phyloP scores from a whole-genome alignment of 2,329 filamentous ascomycete genomes.

The Penicillium digitatum region DNA sequence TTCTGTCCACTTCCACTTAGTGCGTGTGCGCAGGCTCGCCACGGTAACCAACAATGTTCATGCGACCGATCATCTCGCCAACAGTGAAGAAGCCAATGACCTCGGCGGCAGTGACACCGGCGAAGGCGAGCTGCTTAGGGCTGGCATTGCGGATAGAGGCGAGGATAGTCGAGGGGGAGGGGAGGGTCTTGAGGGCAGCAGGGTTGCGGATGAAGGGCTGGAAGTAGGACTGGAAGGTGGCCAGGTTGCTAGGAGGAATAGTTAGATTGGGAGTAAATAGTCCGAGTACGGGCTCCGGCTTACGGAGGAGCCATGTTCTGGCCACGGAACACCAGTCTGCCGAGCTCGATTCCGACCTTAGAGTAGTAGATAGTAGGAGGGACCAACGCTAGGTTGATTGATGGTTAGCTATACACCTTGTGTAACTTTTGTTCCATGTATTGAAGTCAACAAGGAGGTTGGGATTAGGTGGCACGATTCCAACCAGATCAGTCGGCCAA shows the following conservation, averaged over 20 bases:
- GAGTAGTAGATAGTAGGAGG: conserved; percentile 89
- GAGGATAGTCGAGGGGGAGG: conserved; percentile 54
- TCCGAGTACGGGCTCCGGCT: conserved; percentile 42
- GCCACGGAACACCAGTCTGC: conserved; percentile 78
- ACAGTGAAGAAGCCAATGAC: conserved; percentile 95
- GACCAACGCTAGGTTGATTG: conserved; percentile 63
- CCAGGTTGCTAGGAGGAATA: conserved; percentile 57
- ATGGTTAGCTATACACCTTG: conserved; percentile 23
- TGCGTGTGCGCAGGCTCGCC: conserved; percentile 56
- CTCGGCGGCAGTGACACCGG: conserved; percentile 77
- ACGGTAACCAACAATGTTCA: conserved; percentile 92
- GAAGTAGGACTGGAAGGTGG: conserved; percentile 83
- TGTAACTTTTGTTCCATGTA: background rate
- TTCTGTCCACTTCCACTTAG: conserved; percentile 27
- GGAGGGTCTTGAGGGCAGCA: conserved; percentile 53
- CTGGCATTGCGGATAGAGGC: conserved; percentile 65
- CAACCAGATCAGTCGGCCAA: background rate
- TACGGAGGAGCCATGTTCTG: conserved; percentile 96
- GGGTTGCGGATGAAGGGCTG: conserved; percentile 73
- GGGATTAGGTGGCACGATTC: background rate
- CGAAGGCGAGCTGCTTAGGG: conserved; percentile 65
- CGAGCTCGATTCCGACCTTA: conserved; percentile 80
- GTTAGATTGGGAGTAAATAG: conserved; percentile 1
- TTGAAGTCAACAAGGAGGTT: conserved; percentile 18
- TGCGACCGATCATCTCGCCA: conserved; percentile 91